Evolutionary conservation across 768 basidiomycete species (phyloP), one percentile per base, ranked within the genome.

Genomic region (Trametes meyenii): DNA sequence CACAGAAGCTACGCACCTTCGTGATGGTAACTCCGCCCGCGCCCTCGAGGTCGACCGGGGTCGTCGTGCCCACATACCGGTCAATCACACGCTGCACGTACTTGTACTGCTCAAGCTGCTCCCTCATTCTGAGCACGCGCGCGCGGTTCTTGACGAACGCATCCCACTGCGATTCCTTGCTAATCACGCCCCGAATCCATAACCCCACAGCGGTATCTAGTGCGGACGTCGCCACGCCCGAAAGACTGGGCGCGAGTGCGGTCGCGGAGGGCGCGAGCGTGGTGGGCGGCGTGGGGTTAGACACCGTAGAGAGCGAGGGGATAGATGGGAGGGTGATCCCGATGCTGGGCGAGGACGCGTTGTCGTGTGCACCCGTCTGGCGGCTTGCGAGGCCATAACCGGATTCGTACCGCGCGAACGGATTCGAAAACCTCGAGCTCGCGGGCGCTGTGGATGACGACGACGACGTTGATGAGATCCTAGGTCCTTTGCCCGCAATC

Each of bases 1-100:
- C 5, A 40, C 14, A 8, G 19, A 19, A n/a, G 16, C 21, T 3
- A 65, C 77, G 64, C 60, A 85, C 86, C 73, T 78, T 79, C 59
- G 80, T 73, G 21, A 89, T 81, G n/a, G 60, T 55, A 19, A 55
- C 66, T 33, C 58, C 70, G 10, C 73, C 72, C 0, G 76, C 77
- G 5, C 72, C 74, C 38, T 73, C 70, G 67, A 75, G 71, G 53
- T 78, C 76, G 21, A 77, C 73, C 0, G 84, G 82, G 6, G 82
- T 77, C 54, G 57, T 69, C 55, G 71, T 72, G 42, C 81, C 83
- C 7, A 73, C 76, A 66, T 77, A 81, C 50, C 76, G 74, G 51
- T 83, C 78, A 33, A 83, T 71, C 71, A 81, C 77, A 35, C 77
- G 69, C 62, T 84, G 78, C 43, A 88, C 78, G 66, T 85, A 81